Conservation (phyloP, 352 stramenopile genomes). For the Phytophthora aleatoria region DNA sequence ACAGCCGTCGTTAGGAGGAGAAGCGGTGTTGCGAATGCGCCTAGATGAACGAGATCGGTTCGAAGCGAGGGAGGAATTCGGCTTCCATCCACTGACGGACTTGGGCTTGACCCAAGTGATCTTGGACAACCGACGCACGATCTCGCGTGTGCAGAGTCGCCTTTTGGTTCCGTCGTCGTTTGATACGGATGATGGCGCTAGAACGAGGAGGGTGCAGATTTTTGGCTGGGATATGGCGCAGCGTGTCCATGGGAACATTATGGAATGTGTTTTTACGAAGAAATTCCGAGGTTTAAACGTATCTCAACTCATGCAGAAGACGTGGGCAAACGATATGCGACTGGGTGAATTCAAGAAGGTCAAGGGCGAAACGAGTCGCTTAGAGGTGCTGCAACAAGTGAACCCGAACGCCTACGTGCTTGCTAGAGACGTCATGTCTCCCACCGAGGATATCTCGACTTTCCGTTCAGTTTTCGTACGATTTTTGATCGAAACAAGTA, state of each 20-base stretch:
- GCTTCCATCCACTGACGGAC: slow-evolving; percentile 34
- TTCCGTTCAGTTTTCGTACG: slow-evolving; percentile 50
- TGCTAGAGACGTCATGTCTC: slow-evolving; percentile 40
- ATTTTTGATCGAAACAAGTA: slow-evolving; percentile 40
- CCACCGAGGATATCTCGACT: slow-evolving; percentile 25
- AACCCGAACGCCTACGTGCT: slow-evolving; percentile 41
- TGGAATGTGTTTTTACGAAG: slow-evolving; percentile 46
- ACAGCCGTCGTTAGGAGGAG: slow-evolving; percentile 9
- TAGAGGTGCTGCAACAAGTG: slow-evolving; percentile 44
- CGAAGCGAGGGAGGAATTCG: slow-evolving; percentile 34
- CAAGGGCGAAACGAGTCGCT: slow-evolving; percentile 38
- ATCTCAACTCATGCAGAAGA: slow-evolving; percentile 34
- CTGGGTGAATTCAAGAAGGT: slow-evolving; percentile 45
- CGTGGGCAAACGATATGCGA: slow-evolving; percentile 39
- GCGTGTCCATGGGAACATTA: slow-evolving; percentile 27
- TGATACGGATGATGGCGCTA: slow-evolving; percentile 18
- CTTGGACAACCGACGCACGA: slow-evolving; percentile 30
- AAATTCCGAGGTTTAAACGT: slow-evolving; percentile 34
- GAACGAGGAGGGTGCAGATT: slow-evolving; percentile 21
- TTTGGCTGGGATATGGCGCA: slow-evolving; percentile 46
- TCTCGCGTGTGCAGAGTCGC: slow-evolving; percentile 29
- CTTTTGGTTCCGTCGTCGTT: slow-evolving; percentile 25
- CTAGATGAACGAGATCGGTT: slow-evolving; percentile 23
- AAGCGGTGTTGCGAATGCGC: slow-evolving; percentile 14
- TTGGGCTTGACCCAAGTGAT: slow-evolving; percentile 34